Evolutionary conservation across 163 green algal genomes (phyloP).

Genomic region (Scenedesmus sp.): DNA sequence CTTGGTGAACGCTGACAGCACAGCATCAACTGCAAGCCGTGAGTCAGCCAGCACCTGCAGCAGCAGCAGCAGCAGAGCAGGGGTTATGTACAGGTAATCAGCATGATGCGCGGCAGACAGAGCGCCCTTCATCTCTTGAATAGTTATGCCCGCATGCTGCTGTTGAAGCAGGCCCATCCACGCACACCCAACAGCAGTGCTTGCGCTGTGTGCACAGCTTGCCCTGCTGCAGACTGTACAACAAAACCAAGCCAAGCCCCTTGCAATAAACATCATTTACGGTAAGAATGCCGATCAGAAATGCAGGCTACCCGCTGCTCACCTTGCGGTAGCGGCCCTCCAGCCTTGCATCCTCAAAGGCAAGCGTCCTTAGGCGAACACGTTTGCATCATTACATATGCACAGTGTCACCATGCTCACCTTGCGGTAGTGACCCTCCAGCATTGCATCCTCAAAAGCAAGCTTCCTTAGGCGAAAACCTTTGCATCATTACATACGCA

Average conservation of each 20-base stretch:
- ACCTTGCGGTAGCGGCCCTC: background rate
- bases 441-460: no score
- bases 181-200: background rate
- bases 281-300: background rate
- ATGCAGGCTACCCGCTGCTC: background rate
- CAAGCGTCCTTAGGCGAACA: background rate
- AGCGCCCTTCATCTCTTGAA: no score
- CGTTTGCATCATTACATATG: no score
- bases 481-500: no score
- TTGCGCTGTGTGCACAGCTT: background rate
- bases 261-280: background rate
- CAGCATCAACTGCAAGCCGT: background rate
- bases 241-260: background rate
- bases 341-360: background rate
- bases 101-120: no score
- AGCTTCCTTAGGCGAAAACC: no score
- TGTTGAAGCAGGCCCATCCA: no score
- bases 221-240: no score
- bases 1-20: background rate
- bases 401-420: background rate
- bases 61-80: background rate
- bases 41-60: constrained; percentile 6
- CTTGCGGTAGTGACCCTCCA: background rate
- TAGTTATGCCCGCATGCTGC: no score
- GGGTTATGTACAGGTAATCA: background rate